Evolutionary conservation across 805 yeast species (phyloP).

Genomic region (Ogataea ganodermae): DNA sequence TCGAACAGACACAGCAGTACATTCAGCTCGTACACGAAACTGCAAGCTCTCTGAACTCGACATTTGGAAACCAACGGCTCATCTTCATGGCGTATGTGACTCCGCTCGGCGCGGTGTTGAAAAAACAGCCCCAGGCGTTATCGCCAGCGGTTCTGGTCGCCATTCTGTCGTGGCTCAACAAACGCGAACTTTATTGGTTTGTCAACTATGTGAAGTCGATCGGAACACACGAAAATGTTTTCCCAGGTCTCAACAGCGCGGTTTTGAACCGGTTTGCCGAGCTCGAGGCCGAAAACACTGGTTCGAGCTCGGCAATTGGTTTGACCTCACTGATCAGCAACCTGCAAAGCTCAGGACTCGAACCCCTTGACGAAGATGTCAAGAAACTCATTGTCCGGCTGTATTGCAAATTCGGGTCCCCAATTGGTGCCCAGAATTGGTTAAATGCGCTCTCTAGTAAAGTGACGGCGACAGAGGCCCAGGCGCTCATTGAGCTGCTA

Average conservation of each 20-base stretch:
- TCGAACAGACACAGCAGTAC: constrained; percentile 18
- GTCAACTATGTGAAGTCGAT: constrained; percentile 22
- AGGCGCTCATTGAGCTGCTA: constrained; percentile 6
- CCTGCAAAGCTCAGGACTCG: constrained; percentile 13
- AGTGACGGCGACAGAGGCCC: constrained; percentile 11
- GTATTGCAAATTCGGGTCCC: constrained; percentile 27
- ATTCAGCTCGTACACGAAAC: constrained; percentile 15
- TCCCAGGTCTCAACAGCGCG: constrained; percentile 6
- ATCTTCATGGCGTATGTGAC: constrained; percentile 28
- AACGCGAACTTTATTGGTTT: constrained; percentile 24
- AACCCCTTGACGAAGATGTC: constrained; percentile 12
- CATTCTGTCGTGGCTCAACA: constrained; percentile 21
- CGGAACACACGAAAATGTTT: neutral
- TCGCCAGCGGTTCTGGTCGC: constrained; percentile 7
- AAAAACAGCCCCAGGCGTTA: constrained; percentile 12
- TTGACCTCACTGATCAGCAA: constrained; percentile 26
- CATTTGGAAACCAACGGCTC: constrained; percentile 19
- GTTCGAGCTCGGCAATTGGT: constrained; percentile 16
- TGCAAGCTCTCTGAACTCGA: constrained; percentile 19
- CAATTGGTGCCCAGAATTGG: constrained; percentile 30
- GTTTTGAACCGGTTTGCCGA: constrained; percentile 11
- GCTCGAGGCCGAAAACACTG: constrained; percentile 3
- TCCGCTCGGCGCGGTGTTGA: constrained; percentile 18
- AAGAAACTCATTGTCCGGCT: constrained; percentile 18
- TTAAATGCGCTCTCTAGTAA: constrained; percentile 9